Percentiles rank a stretch among this genome's conserved stretches.
phyloP scores from a whole-genome alignment of 2,329 filamentous ascomycete species.

The Periconia sp. region DNA sequence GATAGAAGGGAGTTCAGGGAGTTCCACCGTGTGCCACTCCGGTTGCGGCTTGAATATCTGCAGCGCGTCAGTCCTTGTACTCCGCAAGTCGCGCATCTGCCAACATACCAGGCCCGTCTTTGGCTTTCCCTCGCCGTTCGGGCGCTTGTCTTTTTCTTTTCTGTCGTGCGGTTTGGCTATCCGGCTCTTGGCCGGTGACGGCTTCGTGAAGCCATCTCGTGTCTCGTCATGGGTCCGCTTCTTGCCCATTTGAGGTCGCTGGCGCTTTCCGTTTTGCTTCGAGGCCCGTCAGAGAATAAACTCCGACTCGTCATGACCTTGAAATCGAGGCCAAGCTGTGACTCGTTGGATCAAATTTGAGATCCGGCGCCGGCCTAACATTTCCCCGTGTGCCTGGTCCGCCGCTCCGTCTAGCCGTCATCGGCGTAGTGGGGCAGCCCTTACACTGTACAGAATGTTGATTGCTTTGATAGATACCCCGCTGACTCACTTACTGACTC shows the following conservation, averaged over 20 bases:
- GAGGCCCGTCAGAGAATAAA: conserved; percentile 42
- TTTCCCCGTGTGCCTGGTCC: conserved; percentile 19
- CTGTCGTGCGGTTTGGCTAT: conserved; percentile 23
- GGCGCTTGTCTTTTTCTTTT: conserved; percentile 34
- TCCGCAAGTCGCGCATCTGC: background rate
- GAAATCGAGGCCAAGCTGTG: conserved; percentile 15
- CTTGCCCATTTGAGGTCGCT: conserved; percentile 42
- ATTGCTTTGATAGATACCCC: conserved; percentile 4
- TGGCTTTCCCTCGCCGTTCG: conserved; percentile 33
- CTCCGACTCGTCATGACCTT: conserved; percentile 42
- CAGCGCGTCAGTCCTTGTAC: conserved; percentile 20
- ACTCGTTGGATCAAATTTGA: conserved; percentile 24
- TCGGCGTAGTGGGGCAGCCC: conserved; percentile 19
- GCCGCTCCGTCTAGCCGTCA: conserved; percentile 20
- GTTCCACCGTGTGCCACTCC: conserved; percentile 66
- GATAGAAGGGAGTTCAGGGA: conserved; percentile 55
- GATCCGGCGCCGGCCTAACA: conserved; percentile 18
- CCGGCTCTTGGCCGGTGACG: conserved; percentile 34
- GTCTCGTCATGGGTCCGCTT: conserved; percentile 46
- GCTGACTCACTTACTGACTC: conserved; percentile 18
- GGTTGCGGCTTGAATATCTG: conserved; percentile 63
- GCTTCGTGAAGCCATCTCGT: conserved; percentile 44
- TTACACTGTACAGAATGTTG: conserved; percentile 13
- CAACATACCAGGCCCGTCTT: conserved; percentile 34
- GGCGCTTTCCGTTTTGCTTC: conserved; percentile 26